Evolutionary conservation across 2,329 filamentous ascomycete species (phyloP), one percentile per base, ranked within the genome.

Genomic region (Rutstroemia sp.): DNA sequence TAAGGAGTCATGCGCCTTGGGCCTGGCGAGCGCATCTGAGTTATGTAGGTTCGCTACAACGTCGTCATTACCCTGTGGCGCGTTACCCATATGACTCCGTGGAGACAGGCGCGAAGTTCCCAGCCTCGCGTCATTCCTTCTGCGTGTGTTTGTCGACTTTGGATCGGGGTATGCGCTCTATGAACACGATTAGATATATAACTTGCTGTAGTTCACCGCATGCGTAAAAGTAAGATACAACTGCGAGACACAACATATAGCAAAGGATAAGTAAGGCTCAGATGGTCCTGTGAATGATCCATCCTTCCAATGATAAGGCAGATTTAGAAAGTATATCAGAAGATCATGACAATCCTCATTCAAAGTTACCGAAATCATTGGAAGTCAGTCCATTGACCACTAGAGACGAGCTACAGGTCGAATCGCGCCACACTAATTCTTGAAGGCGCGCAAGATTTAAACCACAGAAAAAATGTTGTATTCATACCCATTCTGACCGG

Each of bases 131-230:
- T 48, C 40, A 53, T 55, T 58, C 60, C 54, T 51, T 51, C 61
- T 64, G 64, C 64, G 64, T 50, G 60, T 62, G 63, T 62, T 64
- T 64, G 63, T 65, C 63, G 56, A 57, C 60, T 50, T 63, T 58
- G 62, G 57, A 61, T 57, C 57, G 61, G 63, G 61, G 48, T 59
- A 61, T 54, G 50, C 63, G 61, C 65, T 68, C 63, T 67, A 12
- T 5, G 59, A 58, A 64, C 54, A 48, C 60, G 54, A 60, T 69
- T 64, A 69, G 66, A 68, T 53, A 65, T 65, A 62, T 67, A 62
- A 61, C 57, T 62, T 63, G 62, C 63, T 61, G 58, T 54, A 63
- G 54, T 64, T 57, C 59, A 66, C 65, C 57, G 19, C 52, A 17
- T 36, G 46, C 46, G 27, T 57, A 58, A 56, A 63, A 59, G 57